Evolutionary conservation across 352 stramenopile species (phyloP).

Genomic region (Phytophthora sojae): DNA sequence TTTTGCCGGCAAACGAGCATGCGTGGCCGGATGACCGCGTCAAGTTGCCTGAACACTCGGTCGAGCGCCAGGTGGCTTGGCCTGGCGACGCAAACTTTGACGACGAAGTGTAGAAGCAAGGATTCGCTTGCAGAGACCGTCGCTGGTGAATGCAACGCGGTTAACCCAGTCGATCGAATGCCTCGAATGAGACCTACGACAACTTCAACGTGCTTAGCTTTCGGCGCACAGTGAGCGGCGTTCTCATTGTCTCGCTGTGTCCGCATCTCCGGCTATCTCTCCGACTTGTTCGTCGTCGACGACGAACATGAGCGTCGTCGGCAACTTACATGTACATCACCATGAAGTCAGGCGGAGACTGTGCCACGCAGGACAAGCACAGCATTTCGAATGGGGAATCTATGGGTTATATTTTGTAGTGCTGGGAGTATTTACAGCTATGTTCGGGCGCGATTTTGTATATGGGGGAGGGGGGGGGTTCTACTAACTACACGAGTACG

Average conservation of each 20-base stretch:
- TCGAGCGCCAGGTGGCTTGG: constrained; percentile 9
- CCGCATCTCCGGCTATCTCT: constrained; percentile 1
- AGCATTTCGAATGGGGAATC: constrained; percentile 4
- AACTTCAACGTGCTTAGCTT: constrained; percentile 15
- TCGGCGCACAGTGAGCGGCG: background rate
- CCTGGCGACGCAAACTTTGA: constrained; percentile 17
- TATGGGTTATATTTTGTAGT: constrained; percentile 26
- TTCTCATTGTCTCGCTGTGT: constrained; percentile 17
- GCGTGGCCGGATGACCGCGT: background rate
- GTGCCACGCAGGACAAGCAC: background rate
- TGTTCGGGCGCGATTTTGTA: constrained; percentile 14
- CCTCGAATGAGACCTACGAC: no score
- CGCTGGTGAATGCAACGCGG: background rate
- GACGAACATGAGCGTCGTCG: background rate
- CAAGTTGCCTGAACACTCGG: background rate
- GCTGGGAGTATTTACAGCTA: constrained; percentile 41
- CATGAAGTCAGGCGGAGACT: background rate
- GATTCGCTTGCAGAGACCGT: background rate
- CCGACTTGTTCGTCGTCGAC: constrained; percentile 1
- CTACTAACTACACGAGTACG: constrained; percentile 32
- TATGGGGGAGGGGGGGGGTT: constrained; percentile 24
- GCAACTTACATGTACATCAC: no score
- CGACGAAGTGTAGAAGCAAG: background rate
- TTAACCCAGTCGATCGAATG: background rate
- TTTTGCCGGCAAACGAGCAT: background rate